A percentile compares a stretch with the other conserved stretches of the same genome.
These are phyloP conservation scores for Clarkia xantiana DNA, from an alignment of 345 rosid genomes.

Conservation along the genomic window DNA sequence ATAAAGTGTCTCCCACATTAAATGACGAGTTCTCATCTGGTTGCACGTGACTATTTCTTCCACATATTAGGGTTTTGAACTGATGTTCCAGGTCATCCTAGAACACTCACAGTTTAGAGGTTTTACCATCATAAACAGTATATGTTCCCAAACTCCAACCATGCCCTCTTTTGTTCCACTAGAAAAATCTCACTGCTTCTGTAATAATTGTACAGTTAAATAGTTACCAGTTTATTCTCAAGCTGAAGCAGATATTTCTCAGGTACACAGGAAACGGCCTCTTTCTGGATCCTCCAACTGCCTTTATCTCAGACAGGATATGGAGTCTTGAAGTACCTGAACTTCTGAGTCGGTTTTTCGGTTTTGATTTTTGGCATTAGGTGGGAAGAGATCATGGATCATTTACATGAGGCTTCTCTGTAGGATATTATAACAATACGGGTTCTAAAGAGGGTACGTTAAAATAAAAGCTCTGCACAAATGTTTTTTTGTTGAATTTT, in stretches of 20 bases:
- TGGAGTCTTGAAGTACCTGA: conserved; percentile 71
- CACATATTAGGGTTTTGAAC: too few species aligned
- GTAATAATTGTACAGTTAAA: neutral
- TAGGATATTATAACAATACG: conserved; percentile 84
- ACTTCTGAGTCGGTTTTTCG: too few species aligned
- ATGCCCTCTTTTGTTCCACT: too few species aligned
- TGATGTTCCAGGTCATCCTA: too few species aligned
- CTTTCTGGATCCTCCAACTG: conserved; percentile 85
- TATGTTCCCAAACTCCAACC: too few species aligned
- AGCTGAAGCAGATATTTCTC: conserved; percentile 7
- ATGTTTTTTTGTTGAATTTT: neutral
- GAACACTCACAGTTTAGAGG: too few species aligned
- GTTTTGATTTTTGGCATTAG: too few species aligned
- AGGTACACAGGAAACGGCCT: conserved; percentile 95
- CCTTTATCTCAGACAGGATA: conserved; percentile 33
- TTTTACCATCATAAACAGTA: too few species aligned
- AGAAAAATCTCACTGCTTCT: too few species aligned
- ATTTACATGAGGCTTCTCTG: conserved; percentile 89
- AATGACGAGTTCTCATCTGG: too few species aligned
- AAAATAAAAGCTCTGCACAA: neutral
- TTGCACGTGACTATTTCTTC: too few species aligned
- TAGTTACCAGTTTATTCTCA: neutral
- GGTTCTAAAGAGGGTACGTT: conserved; percentile 80
- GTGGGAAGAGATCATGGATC: conserved; percentile 96
- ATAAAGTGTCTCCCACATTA: too few species aligned